These are phyloP conservation scores for Podaxis rugospora DNA, from an alignment of 768 basidiomycete species.

Conservation along the genomic window DNA sequence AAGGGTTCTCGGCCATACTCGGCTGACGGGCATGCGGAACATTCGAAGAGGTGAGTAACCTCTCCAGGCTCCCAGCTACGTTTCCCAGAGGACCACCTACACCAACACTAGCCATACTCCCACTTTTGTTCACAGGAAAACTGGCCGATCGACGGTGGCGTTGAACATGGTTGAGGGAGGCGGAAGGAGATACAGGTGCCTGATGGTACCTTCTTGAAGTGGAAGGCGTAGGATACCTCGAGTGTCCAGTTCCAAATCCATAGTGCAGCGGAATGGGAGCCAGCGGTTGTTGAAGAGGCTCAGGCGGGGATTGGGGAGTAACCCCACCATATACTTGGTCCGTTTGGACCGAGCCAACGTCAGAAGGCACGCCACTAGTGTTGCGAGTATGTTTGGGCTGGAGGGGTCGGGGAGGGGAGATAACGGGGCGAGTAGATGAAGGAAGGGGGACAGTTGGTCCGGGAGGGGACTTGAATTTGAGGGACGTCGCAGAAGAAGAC, in stretches of 20 bases:
- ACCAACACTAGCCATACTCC: slow-evolving; percentile 14
- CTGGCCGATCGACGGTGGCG: slow-evolving; percentile 14
- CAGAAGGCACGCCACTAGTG: neutral
- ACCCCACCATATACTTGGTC: neutral
- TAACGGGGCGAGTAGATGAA: neutral
- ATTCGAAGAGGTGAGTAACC: slow-evolving; percentile 28
- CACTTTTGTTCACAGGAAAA: slow-evolving; percentile 11
- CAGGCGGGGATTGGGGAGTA: neutral
- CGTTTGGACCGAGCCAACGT: neutral
- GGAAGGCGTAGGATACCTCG: neutral
- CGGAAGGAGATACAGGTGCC: neutral
- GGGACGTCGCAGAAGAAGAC: slow-evolving; percentile 15
- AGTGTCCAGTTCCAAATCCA: neutral
- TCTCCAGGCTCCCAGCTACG: slow-evolving; percentile 10
- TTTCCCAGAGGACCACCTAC: slow-evolving; percentile 17
- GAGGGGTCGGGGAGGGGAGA: slow-evolving; percentile 5
- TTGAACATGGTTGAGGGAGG: slow-evolving; percentile 12
- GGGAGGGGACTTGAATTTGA: slow-evolving; percentile 11
- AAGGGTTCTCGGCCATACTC: slow-evolving; percentile 45
- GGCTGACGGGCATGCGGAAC: slow-evolving; percentile 38
- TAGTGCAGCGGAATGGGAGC: slow-evolving; percentile 4
- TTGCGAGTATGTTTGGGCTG: neutral
- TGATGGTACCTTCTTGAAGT: neutral
- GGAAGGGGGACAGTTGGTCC: neutral
- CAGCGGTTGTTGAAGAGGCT: neutral